Evolutionary conservation across 345 rosid genomes (phyloP).

Genomic region (Clarkia xantiana): DNA sequence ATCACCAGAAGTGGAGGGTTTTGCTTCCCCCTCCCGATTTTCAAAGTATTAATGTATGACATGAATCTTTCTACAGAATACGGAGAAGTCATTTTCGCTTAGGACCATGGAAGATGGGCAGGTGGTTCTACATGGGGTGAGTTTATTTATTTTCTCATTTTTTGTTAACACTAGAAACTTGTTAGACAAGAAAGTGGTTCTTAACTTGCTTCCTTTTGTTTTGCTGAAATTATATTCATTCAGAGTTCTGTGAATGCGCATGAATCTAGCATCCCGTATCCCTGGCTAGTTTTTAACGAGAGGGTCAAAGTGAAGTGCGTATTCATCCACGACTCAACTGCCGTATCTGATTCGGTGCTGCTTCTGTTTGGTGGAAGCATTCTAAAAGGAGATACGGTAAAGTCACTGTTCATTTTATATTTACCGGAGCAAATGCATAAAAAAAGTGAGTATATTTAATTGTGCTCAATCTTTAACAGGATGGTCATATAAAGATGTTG

Average conservation of each 20-base stretch:
- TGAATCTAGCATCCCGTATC: slow-evolving; percentile 58
- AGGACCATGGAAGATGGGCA: slow-evolving; percentile 97
- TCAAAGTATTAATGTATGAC: background rate
- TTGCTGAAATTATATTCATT: slow-evolving; percentile 1
- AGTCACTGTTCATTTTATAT: slow-evolving; percentile 1
- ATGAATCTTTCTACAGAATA: slow-evolving; percentile 32
- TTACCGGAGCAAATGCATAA: no score
- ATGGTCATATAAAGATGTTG: slow-evolving; percentile 85
- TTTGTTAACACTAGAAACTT: background rate
- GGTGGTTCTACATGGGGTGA: slow-evolving; percentile 70
- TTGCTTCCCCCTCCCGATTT: no score
- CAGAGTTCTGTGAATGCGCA: slow-evolving; percentile 82
- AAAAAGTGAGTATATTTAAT: no score
- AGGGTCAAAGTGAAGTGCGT: slow-evolving; percentile 85
- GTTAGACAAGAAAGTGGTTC: background rate
- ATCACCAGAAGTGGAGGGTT: no score
- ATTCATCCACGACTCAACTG: slow-evolving; percentile 88
- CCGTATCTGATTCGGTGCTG: slow-evolving; percentile 66
- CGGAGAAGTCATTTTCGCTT: slow-evolving; percentile 61
- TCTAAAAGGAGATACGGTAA: slow-evolving; percentile 47
- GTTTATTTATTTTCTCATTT: slow-evolving; percentile 7
- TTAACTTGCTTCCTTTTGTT: slow-evolving; percentile 2
- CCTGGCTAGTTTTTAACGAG: slow-evolving; percentile 91
- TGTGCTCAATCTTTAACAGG: slow-evolving; percentile 22
- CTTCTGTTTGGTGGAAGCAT: slow-evolving; percentile 80